Conservation (phyloP, 768 basidiomycete genomes). For the Boletus sensibilis region DNA sequence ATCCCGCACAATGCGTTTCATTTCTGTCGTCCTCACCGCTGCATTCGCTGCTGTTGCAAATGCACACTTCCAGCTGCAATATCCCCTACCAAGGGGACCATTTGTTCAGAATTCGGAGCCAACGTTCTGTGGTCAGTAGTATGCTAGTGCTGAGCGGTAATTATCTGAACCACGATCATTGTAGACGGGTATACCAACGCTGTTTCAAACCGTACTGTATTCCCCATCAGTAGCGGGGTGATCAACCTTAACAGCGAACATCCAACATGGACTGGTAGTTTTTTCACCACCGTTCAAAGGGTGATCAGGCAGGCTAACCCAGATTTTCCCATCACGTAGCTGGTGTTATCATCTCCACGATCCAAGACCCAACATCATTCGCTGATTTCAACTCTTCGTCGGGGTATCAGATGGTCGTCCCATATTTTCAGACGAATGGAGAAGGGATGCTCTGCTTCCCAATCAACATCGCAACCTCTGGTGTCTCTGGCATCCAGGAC, state of each 20-base stretch:
- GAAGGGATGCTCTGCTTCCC: conserved; percentile 69
- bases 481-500: conserved; percentile 49
- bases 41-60: conserved; percentile 42
- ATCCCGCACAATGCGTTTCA: conserved; percentile 33
- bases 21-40: conserved; percentile 37
- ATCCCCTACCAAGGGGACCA: conserved; percentile 66
- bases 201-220: conserved; percentile 57
- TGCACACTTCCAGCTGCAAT: conserved; percentile 82
- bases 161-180: not conserved
- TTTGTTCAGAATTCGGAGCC: conserved; percentile 62
- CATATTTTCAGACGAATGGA: conserved; percentile 49
- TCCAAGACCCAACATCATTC: conserved; percentile 61
- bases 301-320: conserved; percentile 3
- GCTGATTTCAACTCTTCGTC: conserved; percentile 53
- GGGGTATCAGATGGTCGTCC: conserved; percentile 38
- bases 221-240: conserved; percentile 65
- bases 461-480: conserved; percentile 53
- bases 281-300: not conserved
- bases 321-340: conserved; percentile 34
- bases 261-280: conserved; percentile 52
- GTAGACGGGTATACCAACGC: conserved; percentile 63
- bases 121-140: conserved; percentile 62
- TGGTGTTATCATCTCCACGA: conserved; percentile 54
- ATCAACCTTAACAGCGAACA: conserved; percentile 68
- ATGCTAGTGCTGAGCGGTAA: not conserved